A percentile compares a stretch with the other conserved stretches of the same genome.
Conservation (phyloP, 352 stramenopile species). For the Aphanomyces cochlioides region DNA sequence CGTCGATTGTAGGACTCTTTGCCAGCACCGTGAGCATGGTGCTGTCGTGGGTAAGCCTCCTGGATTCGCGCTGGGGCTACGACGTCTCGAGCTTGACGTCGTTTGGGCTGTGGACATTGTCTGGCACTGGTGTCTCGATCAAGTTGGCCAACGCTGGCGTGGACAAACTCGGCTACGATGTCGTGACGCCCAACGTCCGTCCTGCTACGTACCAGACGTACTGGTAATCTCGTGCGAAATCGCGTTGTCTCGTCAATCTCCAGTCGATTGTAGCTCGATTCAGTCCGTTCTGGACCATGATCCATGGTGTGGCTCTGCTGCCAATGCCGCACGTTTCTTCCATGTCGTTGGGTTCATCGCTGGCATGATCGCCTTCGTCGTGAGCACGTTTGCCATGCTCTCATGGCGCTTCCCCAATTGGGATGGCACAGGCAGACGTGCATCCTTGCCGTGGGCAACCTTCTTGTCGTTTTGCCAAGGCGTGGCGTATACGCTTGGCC, state of each 20-base stretch:
- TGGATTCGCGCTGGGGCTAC: conserved; percentile 49
- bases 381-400: conserved; percentile 51
- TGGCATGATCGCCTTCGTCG: conserved; percentile 50
- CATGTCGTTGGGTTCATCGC: conserved; percentile 51
- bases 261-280: conserved; percentile 36
- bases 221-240: conserved; percentile 35
- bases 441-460: conserved; percentile 50
- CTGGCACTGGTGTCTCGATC: conserved; percentile 64
- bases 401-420: conserved; percentile 66
- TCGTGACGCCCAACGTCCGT: conserved; percentile 35
- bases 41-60: conserved; percentile 48
- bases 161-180: conserved; percentile 37
- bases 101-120: conserved; percentile 65
- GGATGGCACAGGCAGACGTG: conserved; percentile 60
- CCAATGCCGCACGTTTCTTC: conserved; percentile 45
- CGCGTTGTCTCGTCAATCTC: background rate
- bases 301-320: conserved; percentile 61
- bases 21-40: conserved; percentile 47
- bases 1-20: conserved; percentile 40
- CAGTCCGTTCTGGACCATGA: conserved; percentile 42
- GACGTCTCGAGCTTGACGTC: conserved; percentile 71
- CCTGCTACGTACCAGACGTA: conserved; percentile 29
- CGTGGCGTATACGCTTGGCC: conserved; percentile 41
- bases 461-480: conserved; percentile 53
- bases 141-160: conserved; percentile 77